Conservation (phyloP, 345 rosid species). For the Nasturtium officinale region DNA sequence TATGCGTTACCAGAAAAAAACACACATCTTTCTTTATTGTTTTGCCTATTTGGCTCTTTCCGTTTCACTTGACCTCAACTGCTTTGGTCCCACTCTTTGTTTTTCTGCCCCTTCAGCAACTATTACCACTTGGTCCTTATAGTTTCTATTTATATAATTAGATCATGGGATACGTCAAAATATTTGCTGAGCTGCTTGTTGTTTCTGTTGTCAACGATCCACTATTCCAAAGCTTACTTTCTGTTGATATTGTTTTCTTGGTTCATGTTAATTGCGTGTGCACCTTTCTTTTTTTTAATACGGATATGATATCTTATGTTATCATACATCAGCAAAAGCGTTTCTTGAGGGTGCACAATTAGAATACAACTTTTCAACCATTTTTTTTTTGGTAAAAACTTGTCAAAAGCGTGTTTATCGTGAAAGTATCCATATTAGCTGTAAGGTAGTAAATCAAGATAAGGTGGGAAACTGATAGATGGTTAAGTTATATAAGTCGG, state of each 20-base stretch:
- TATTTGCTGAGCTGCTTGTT: conserved; percentile 24
- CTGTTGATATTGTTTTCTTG: conserved; percentile 39
- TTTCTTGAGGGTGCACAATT: conserved; percentile 34
- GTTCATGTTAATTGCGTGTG: conserved; percentile 38
- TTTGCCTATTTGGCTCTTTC: conserved; percentile 42
- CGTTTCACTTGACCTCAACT: conserved; percentile 39
- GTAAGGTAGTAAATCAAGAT: conserved; percentile 5
- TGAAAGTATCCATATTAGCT: conserved; percentile 23
- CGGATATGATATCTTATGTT: conserved; percentile 37
- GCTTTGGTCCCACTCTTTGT: conserved; percentile 42
- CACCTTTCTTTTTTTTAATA: conserved; percentile 10
- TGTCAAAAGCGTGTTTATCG: conserved; percentile 27
- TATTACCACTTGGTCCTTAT: conserved; percentile 28
- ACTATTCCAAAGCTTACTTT: conserved; percentile 35
- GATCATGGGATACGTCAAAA: conserved; percentile 37
- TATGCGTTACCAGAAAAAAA: conserved; percentile 33
- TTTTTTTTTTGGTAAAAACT: conserved; percentile 15
- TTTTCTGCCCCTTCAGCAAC: conserved; percentile 37
- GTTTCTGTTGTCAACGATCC: conserved; percentile 41
- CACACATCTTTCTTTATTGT: conserved; percentile 30
- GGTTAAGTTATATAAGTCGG: conserved; percentile 3
- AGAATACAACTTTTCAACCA: conserved; percentile 1
- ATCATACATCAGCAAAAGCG: conserved; percentile 28
- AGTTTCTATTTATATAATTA: conserved; percentile 7
- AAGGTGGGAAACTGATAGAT: conserved; percentile 16